Conservation (phyloP, 345 rosid genomes). For the Dipteronia dyeriana region DNA sequence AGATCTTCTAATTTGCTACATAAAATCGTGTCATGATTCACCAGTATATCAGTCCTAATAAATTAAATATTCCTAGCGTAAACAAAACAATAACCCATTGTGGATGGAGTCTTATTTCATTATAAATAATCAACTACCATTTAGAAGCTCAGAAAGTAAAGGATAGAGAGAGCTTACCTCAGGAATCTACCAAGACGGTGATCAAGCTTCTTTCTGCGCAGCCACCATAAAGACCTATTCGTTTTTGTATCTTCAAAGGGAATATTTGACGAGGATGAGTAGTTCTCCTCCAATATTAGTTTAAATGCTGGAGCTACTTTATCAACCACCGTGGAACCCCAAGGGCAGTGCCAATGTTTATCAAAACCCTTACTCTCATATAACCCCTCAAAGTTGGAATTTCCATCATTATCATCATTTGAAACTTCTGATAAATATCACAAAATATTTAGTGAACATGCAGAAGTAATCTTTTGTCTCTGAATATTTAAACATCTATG, state of each 20-base stretch:
- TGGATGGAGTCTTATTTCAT: neutral
- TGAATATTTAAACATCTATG: slow-evolving; percentile 16
- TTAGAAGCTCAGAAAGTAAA: slow-evolving; percentile 1
- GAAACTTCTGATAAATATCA: slow-evolving; percentile 38
- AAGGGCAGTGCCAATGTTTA: slow-evolving; percentile 81
- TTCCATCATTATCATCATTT: slow-evolving; percentile 45
- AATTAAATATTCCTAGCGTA: neutral
- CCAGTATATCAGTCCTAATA: slow-evolving; percentile 1
- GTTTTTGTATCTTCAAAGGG: slow-evolving; percentile 59
- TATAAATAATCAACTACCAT: neutral
- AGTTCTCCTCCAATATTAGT: slow-evolving; percentile 74
- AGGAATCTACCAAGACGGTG: slow-evolving; percentile 61
- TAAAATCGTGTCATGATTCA: slow-evolving; percentile 13
- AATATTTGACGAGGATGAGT: slow-evolving; percentile 49
- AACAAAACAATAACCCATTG: neutral
- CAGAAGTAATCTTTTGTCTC: neutral
- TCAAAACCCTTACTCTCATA: slow-evolving; percentile 32
- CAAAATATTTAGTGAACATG: slow-evolving; percentile 13
- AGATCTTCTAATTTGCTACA: slow-evolving; percentile 73
- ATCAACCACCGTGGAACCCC: slow-evolving; percentile 74
- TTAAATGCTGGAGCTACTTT: slow-evolving; percentile 76
- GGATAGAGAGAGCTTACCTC: slow-evolving; percentile 43
- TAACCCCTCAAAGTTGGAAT: slow-evolving; percentile 29
- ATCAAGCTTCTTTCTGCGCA: slow-evolving; percentile 75
- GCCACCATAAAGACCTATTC: slow-evolving; percentile 73